phyloP scores from a whole-genome alignment of 352 stramenopile genomes.

The Globisporangium emineosum region DNA sequence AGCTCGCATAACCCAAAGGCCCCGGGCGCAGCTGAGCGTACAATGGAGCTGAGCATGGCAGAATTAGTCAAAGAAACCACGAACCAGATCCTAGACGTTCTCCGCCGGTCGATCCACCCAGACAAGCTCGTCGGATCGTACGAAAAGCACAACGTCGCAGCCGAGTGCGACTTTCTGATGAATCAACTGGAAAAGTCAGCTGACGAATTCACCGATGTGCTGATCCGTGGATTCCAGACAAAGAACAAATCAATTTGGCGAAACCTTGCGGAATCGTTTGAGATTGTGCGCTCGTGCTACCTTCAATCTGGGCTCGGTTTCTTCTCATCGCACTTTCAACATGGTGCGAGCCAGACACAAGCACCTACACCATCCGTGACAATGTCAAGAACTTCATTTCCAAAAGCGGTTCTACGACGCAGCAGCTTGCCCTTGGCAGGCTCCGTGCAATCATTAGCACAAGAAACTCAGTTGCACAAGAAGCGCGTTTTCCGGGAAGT shows the following conservation, averaged over 20 bases:
- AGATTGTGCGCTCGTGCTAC: constrained; percentile 1
- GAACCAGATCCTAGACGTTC: constrained; percentile 10
- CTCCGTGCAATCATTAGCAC: not conserved
- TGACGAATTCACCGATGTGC: not conserved
- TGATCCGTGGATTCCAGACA: not conserved
- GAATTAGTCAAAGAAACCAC: not conserved
- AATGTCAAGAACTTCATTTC: too few species aligned
- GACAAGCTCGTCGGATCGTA: constrained; percentile 23
- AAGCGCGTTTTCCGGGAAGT: constrained; percentile 19
- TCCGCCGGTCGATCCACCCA: constrained; percentile 19
- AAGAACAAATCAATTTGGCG: constrained; percentile 1
- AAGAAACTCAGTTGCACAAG: not conserved
- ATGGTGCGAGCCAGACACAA: not conserved
- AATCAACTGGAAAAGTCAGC: constrained; percentile 15
- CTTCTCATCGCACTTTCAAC: constrained; percentile 1
- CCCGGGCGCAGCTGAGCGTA: not conserved
- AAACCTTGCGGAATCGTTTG: not conserved
- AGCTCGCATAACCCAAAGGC: not conserved
- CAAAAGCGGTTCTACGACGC: not conserved
- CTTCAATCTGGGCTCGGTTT: not conserved
- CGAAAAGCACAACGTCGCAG: constrained; percentile 18
- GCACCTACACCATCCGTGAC: not conserved
- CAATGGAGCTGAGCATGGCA: not conserved
- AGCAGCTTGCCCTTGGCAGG: not conserved
- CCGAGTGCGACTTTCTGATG: constrained; percentile 19